Evolutionary conservation across 768 basidiomycete species (phyloP).

Genomic region (Lyophyllum atratum): DNA sequence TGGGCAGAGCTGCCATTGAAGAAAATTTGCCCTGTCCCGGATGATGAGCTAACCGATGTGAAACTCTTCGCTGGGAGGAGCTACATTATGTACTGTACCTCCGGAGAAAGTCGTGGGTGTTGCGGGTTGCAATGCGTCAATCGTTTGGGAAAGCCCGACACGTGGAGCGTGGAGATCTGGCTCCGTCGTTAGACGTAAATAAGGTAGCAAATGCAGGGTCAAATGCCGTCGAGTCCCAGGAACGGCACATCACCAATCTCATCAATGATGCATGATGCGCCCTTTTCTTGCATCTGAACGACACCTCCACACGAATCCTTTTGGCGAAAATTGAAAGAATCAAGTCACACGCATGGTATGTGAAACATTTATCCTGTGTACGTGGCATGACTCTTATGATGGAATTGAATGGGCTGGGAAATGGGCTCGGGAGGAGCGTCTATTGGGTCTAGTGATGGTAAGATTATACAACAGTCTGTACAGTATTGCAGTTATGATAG

Average conservation of each 20-base stretch:
- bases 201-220: neutral
- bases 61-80: too few relatives aligned
- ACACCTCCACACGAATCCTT: neutral
- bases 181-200: too few relatives aligned
- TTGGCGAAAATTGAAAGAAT: neutral
- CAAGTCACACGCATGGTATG: neutral
- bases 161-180: neutral
- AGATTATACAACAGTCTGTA: slow-evolving; percentile 1
- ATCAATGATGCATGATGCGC: slow-evolving; percentile 16
- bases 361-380: neutral
- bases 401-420: neutral
- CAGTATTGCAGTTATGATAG: slow-evolving; percentile 6
- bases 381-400: neutral
- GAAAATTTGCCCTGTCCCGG: neutral
- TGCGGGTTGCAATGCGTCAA: neutral
- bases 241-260: slow-evolving; percentile 13
- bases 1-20: neutral
- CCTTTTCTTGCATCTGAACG: neutral
- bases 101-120: neutral
- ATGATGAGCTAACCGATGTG: too few relatives aligned
- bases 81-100: too few relatives aligned
- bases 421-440: neutral
- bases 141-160: neutral
- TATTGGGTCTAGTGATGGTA: slow-evolving; percentile 11
- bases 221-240: neutral